These are phyloP conservation scores for Leishmania gerbilli DNA, from an alignment of 208 protist species.

Conservation along the genomic window DNA sequence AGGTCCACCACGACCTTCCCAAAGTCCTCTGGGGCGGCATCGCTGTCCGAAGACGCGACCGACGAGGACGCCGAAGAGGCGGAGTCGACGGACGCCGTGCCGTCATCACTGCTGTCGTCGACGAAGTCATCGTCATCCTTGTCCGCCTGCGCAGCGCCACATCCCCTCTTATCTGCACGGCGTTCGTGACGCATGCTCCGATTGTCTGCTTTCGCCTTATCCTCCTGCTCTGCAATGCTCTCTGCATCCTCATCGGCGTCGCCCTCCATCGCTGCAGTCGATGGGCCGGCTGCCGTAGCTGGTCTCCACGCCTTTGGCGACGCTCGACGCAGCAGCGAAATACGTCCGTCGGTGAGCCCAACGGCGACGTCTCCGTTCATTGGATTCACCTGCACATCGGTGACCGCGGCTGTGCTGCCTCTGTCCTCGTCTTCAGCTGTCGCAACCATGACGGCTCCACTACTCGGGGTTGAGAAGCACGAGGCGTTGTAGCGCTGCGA, in stretches of 20 bases:
- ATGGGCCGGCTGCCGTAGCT: background rate
- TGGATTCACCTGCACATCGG: constrained; percentile 53
- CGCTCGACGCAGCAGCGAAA: constrained; percentile 49
- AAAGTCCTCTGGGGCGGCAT: constrained; percentile 53
- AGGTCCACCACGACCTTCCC: constrained; percentile 62
- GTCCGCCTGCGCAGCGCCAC: background rate
- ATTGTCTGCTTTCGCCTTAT: background rate
- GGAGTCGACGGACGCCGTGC: constrained; percentile 9
- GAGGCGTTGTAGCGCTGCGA: constrained; percentile 41
- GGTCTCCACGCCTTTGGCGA: constrained; percentile 21
- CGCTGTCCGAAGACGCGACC: constrained; percentile 47
- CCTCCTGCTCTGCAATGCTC: constrained; percentile 3
- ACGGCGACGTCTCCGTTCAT: constrained; percentile 69
- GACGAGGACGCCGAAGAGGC: constrained; percentile 36
- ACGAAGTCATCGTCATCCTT: constrained; percentile 27
- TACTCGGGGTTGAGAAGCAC: background rate
- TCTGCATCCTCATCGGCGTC: background rate
- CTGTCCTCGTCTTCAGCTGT: background rate
- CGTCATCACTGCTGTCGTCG: constrained; percentile 25
- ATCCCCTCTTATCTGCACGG: background rate
- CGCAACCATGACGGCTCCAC: background rate
- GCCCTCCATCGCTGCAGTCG: background rate
- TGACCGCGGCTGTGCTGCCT: constrained; percentile 3
- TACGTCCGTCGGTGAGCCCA: constrained; percentile 50
- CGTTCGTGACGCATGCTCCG: background rate